A percentile compares a stretch with the other conserved stretches of the same genome.
Evolutionary conservation across 73 alveolate species (phyloP).

Genomic region (Paramecium sonneborni): DNA sequence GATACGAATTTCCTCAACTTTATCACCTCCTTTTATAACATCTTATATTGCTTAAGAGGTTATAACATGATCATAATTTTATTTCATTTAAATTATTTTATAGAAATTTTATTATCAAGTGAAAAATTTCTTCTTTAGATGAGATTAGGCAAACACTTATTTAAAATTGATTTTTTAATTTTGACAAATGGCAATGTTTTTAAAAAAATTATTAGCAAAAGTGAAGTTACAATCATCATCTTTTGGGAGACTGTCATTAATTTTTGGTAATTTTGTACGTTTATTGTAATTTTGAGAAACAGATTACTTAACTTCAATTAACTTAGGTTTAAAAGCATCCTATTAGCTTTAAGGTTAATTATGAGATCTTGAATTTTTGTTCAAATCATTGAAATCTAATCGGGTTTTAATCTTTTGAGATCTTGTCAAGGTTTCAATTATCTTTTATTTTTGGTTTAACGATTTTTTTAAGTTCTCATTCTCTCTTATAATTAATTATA

Average conservation of each 20-base stretch:
- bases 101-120: not conserved
- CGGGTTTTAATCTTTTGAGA: not conserved
- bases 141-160: constrained; percentile 19
- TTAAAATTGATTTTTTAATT: not conserved
- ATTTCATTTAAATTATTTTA: not conserved
- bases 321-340: not conserved
- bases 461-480: constrained; percentile 7
- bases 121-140: constrained; percentile 23
- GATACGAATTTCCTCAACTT: not conserved
- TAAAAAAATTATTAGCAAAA: not conserved
- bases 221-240: not conserved
- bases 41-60: not conserved
- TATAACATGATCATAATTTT: not conserved
- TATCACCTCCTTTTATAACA: not conserved
- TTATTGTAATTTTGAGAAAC: constrained; percentile 2
- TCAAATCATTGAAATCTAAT: not conserved
- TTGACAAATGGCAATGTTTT: not conserved
- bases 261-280: constrained; percentile 17
- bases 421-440: not conserved
- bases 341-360: not conserved
- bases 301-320: not conserved
- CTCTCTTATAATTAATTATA: not conserved
- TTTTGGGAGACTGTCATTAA: not conserved
- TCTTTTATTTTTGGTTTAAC: not conserved
- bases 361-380: not conserved